Conservation (phyloP, 1,284 basidiomycete genomes). For the Mycena sp. region DNA sequence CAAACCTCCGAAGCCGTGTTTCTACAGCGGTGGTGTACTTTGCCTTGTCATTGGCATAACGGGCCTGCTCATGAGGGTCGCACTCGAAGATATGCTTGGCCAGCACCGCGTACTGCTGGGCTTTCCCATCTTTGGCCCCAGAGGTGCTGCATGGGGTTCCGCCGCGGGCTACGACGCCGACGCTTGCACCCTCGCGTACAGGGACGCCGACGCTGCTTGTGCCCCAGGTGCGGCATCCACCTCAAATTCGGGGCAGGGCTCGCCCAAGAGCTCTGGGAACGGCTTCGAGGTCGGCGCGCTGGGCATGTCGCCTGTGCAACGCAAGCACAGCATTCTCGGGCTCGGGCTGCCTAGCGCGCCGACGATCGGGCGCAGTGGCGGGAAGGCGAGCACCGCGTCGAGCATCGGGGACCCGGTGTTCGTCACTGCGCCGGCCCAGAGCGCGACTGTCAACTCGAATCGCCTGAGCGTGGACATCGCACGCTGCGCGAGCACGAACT, state of each 20-base stretch:
- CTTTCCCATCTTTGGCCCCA: neutral
- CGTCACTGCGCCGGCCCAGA: too few relatives aligned
- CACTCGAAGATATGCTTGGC: neutral
- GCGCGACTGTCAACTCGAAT: too few relatives aligned
- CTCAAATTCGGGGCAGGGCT: neutral
- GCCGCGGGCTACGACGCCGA: neutral
- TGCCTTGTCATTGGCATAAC: neutral
- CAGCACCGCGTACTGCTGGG: neutral
- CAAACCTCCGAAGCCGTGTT: neutral
- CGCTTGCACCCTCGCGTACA: neutral
- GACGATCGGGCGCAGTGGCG: conserved; percentile 22
- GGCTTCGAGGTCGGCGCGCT: too few relatives aligned
- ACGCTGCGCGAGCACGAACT: conserved; percentile 21
- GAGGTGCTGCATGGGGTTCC: too few relatives aligned
- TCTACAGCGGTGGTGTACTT: neutral
- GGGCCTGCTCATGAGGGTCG: neutral
- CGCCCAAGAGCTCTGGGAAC: neutral
- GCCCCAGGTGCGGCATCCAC: neutral
- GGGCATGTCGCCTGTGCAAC: too few relatives aligned
- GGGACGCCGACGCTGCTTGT: neutral
- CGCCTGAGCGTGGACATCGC: too few relatives aligned
- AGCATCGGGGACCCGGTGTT: conserved; percentile 12
- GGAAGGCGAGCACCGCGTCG: conserved; percentile 37
- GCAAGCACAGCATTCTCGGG: too few relatives aligned
- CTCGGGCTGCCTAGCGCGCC: conserved; percentile 11